Conservation (phyloP, 2,329 filamentous ascomycete species). For the Colletotrichum lupini region DNA sequence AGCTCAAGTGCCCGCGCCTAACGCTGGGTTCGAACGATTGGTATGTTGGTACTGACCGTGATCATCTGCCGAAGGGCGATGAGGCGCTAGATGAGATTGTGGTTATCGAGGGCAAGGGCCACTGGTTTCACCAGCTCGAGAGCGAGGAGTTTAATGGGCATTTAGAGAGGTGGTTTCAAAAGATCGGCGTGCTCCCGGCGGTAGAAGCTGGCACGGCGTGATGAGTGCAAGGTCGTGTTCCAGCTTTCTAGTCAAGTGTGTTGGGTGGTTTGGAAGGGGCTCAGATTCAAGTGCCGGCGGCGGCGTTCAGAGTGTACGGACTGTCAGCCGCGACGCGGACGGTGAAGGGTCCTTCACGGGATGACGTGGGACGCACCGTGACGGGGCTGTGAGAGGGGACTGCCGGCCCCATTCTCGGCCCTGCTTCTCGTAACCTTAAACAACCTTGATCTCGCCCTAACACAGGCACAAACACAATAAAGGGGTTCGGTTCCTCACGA, state of each 20-base stretch:
- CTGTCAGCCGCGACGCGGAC: neutral
- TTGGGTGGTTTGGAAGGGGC: neutral
- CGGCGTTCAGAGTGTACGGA: neutral
- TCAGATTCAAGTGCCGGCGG: neutral
- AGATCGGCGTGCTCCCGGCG: neutral
- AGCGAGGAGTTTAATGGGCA: conserved; percentile 18
- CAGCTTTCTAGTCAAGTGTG: too few relatives aligned
- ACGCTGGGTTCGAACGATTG: conserved; percentile 13
- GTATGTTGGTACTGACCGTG: conserved; percentile 18
- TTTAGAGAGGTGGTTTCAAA: conserved; percentile 10
- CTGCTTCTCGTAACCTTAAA: neutral
- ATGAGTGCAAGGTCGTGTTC: neutral
- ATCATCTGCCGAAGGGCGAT: conserved; percentile 18
- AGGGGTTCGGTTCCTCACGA: neutral
- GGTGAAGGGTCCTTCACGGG: neutral
- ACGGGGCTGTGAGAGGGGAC: neutral
- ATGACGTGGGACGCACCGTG: neutral
- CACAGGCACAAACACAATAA: neutral
- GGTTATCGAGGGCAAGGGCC: conserved; percentile 13
- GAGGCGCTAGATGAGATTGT: conserved; percentile 24
- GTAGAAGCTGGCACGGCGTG: neutral
- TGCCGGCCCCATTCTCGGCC: neutral
- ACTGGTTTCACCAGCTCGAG: conserved; percentile 31
- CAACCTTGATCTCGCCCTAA: neutral
- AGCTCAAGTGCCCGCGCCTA: conserved; percentile 16